Conservation (phyloP, 345 rosid species). For the Lenwebbia sp. region DNA sequence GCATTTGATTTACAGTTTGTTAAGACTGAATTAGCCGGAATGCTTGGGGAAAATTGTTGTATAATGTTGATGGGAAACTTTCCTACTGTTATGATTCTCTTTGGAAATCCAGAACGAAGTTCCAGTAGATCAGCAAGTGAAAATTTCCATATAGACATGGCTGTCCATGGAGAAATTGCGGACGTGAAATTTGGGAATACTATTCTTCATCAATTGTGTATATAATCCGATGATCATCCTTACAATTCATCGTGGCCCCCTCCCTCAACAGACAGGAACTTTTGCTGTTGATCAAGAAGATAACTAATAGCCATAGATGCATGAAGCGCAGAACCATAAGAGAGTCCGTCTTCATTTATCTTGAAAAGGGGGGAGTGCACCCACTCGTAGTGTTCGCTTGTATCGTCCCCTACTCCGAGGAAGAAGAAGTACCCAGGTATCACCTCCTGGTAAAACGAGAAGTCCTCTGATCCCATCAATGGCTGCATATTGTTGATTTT, state of each 20-base stretch:
- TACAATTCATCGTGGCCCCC: constrained; percentile 51
- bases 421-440: constrained; percentile 68
- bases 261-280: neutral
- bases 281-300: constrained; percentile 1
- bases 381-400: constrained; percentile 14
- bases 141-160: neutral
- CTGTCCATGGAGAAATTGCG: neutral
- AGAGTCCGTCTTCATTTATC: constrained; percentile 63
- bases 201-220: neutral
- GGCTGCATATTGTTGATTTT: constrained; percentile 52
- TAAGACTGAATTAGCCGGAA: neutral
- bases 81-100: neutral
- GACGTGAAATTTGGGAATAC: neutral
- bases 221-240: neutral
- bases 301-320: constrained; percentile 66
- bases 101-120: neutral
- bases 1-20: neutral
- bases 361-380: constrained; percentile 51
- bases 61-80: neutral
- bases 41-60: neutral
- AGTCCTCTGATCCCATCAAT: constrained; percentile 86
- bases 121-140: neutral
- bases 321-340: constrained; percentile 88
- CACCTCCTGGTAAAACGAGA: constrained; percentile 69
- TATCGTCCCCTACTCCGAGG: constrained; percentile 54